Conservation (phyloP, 2,329 filamentous ascomycete genomes). For the Sphaerulina populicola region DNA sequence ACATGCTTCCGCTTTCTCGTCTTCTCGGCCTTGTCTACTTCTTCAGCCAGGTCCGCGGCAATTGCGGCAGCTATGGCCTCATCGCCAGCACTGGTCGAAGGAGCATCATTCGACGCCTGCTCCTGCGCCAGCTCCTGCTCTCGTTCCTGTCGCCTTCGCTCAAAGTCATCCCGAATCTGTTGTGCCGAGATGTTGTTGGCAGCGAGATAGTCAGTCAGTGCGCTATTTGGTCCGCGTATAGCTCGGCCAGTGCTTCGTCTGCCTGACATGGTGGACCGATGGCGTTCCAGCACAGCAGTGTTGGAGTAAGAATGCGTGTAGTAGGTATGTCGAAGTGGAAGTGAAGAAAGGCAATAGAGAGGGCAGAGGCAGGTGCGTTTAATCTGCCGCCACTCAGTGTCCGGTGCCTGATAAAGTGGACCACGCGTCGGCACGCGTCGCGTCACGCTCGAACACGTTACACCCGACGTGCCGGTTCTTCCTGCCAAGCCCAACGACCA, state of each 20-base stretch:
- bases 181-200: constrained; percentile 64
- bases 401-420: no score
- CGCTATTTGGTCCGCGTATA: constrained; percentile 55
- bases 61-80: constrained; percentile 30
- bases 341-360: no score
- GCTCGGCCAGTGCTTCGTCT: constrained; percentile 36
- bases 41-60: constrained; percentile 35
- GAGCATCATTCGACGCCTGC: constrained; percentile 25
- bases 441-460: no score
- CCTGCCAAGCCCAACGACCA: no score
- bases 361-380: no score
- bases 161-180: constrained; percentile 54
- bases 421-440: no score
- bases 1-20: constrained; percentile 51
- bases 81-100: constrained; percentile 29
- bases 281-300: neutral
- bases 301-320: neutral
- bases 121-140: constrained; percentile 34
- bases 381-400: no score
- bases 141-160: constrained; percentile 45
- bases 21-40: constrained; percentile 34
- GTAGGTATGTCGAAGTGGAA: neutral
- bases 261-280: constrained; percentile 28
- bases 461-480: no score
- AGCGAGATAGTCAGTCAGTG: constrained; percentile 60